phyloP scores from a whole-genome alignment of 805 yeast genomes.

The Cyberlindnera mycetangii region DNA sequence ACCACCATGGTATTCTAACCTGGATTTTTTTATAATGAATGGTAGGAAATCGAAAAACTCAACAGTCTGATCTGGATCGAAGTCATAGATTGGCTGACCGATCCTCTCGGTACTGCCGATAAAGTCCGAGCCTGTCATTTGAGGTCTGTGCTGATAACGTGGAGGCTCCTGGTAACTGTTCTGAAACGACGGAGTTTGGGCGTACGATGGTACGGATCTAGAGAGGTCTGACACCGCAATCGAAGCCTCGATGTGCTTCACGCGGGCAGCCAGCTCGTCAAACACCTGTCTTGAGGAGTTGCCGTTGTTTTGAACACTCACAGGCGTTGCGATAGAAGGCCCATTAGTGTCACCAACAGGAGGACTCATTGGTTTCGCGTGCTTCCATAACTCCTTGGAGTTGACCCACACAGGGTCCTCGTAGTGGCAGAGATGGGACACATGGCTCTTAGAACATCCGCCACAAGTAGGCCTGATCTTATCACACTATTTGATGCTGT shows the following conservation, averaged over 20 bases:
- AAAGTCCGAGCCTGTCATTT: neutral
- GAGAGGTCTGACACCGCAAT: slow-evolving; percentile 35
- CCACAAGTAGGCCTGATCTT: slow-evolving; percentile 50
- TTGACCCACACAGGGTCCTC: slow-evolving; percentile 59
- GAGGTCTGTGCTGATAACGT: neutral
- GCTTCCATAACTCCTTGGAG: slow-evolving; percentile 43
- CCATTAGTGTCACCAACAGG: neutral
- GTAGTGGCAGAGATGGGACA: slow-evolving; percentile 52
- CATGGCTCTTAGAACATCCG: slow-evolving; percentile 54
- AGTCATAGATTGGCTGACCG: slow-evolving; percentile 15
- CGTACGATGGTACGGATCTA: slow-evolving; percentile 5
- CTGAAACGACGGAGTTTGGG: neutral
- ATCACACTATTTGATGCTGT: slow-evolving; percentile 33
- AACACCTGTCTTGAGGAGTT: slow-evolving; percentile 7
- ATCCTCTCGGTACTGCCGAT: neutral
- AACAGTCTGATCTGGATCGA: slow-evolving; percentile 34
- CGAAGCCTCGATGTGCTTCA: slow-evolving; percentile 45
- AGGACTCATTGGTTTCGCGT: slow-evolving; percentile 23
- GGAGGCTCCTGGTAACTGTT: neutral
- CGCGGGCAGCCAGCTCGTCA: slow-evolving; percentile 39
- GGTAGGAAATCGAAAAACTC: slow-evolving; percentile 45
- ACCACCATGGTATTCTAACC: slow-evolving; percentile 50
- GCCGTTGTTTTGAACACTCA: neutral
- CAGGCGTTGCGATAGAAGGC: neutral
- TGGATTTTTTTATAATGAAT: slow-evolving; percentile 37